Percentiles rank a stretch among this genome's conserved stretches.
phyloP scores from a whole-genome alignment of 768 basidiomycete species.

The Myochromella boudieri region DNA sequence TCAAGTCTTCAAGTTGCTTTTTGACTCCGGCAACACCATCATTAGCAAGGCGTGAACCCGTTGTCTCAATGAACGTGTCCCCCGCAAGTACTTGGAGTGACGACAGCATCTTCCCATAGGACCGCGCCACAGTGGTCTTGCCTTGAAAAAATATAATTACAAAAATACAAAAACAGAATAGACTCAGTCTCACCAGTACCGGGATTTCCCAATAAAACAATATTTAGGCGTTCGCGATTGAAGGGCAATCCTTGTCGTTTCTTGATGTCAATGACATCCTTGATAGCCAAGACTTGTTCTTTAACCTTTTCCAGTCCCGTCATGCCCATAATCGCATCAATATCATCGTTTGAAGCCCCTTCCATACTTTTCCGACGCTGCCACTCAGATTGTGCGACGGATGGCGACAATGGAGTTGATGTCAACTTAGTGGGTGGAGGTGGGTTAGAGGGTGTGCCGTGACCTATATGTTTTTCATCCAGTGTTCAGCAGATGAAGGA shows the following conservation, averaged over 20 bases:
- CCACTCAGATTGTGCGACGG: conserved; percentile 51
- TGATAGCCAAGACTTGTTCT: conserved; percentile 53
- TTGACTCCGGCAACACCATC: conserved; percentile 56
- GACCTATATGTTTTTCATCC: too few relatives aligned
- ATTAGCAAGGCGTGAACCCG: conserved; percentile 56
- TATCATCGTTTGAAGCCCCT: conserved; percentile 49
- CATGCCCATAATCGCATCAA: conserved; percentile 71
- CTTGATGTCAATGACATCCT: conserved; percentile 54
- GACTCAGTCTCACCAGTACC: conserved; percentile 57
- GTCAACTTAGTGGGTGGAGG: conserved; percentile 1
- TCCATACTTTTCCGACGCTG: conserved; percentile 53
- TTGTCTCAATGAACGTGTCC: conserved; percentile 56
- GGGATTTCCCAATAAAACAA: conserved; percentile 66
- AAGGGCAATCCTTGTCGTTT: conserved; percentile 53
- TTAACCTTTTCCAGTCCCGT: conserved; percentile 71
- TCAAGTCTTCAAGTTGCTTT: conserved; percentile 44
- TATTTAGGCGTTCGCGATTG: conserved; percentile 59
- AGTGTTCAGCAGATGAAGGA: too few relatives aligned
- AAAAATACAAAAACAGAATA: not conserved
- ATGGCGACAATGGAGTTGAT: too few relatives aligned
- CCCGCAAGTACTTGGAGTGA: conserved; percentile 56
- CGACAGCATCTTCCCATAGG: conserved; percentile 61
- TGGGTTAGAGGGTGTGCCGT: too few relatives aligned
- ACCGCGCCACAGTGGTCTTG: conserved; percentile 68
- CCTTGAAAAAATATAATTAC: conserved; percentile 32